Base-by-base conservation (phyloP, 192 early-diverging fungal genomes). In the Coemansia reversa region DNA sequence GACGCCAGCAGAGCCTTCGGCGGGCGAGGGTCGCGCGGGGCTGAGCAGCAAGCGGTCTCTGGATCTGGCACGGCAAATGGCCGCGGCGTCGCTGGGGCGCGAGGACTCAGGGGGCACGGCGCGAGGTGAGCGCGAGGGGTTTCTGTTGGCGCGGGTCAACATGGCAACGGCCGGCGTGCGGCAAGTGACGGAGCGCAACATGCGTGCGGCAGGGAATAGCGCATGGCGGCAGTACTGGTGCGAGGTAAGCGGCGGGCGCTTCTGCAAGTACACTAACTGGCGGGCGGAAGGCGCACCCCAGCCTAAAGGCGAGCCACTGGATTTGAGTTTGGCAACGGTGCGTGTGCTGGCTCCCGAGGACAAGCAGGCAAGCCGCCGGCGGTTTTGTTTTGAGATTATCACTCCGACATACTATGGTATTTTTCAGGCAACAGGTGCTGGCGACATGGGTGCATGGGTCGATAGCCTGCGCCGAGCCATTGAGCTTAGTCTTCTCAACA, bases 321-420 rank as follows among this genome's bases (percentile, higher is more conserved):
- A 32, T 0, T 59, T 81, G 58, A 62, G 63, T 25, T 65, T 70
- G 0, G 78, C 78, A 2, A 81, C 78, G 4, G 78, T 75, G 58
- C 78, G 78, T 0, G 56, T 69, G 32, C 48, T 81, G 57, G 22
- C 25, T 11, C 55, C 73, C 1, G 73, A 75, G 8, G 39, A 72
- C 29, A 75, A 75, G 63, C 69, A 63, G 55, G 65, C 73, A 9
- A 62, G 55, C 5, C 18, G 49, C 14, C 77, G 91, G 33, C 85
- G 91, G 23, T 91, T 90, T 72, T 87, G 88, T 58, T 94, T 94
- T 69, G 91, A 92, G 52, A 67, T 94, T 19, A 91, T 94, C 45
- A 90, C 91, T 18, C 91, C 92, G 7, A 79, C 82, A 60, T 86
- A 88, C 35, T 82, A 87, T 25, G 85, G 85, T 62, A 82, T 88